Base-by-base conservation (phyloP, 2,329 filamentous ascomycete species). In the Scedosporium dehoogii region DNA sequence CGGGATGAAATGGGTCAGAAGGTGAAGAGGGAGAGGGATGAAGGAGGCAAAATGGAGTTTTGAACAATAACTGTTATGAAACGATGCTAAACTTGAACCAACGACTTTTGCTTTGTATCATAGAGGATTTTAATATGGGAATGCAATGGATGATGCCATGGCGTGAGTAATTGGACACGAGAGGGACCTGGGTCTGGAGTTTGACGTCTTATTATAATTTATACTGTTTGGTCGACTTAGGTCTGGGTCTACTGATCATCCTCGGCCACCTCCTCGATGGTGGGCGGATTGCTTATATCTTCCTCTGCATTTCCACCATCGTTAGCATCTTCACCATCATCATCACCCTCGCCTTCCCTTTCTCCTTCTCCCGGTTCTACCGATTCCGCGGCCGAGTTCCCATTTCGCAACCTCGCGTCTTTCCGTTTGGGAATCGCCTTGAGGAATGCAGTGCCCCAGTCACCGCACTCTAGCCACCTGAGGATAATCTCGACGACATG, bases 401-500 rank as follows among this genome's bases (percentile, higher is more conserved):
- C 67, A 16, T 61, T 70, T 1, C 70, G 90, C 68, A 96, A 71
- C 62, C 81, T 83, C 0, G 89, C 91, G 0, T 91, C 91, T 73
- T 99, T 99, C 65, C 94, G 81, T 75, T 91, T 92, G 0, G 94
- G 94, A 67, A 99, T 92, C 3, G 96, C 91, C 59, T 85, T 81
- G 75, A 92, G 76, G 72, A 99, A 99, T 0, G 94, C 92, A 70
- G 89, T 80, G 1, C 88, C 92, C 94, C 94, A 99, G 72, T 97
- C 89, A 2, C 90, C 90, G 58, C 85, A 85, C 74, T 97, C 91
- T 62, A 99, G 75, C 92, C 92, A 99, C 67, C 86, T 87, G 56
- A 96, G 77, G 91, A 99, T 96, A 65, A 99, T 97, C 75, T 97
- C 93, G 57, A 94, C 85, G 1, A 99, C 94, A 70, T 99, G 94